These are phyloP conservation scores for Blyttiomyces sp. DNA, from an alignment of 371 early-diverging fungal species.

Conservation along the genomic window DNA sequence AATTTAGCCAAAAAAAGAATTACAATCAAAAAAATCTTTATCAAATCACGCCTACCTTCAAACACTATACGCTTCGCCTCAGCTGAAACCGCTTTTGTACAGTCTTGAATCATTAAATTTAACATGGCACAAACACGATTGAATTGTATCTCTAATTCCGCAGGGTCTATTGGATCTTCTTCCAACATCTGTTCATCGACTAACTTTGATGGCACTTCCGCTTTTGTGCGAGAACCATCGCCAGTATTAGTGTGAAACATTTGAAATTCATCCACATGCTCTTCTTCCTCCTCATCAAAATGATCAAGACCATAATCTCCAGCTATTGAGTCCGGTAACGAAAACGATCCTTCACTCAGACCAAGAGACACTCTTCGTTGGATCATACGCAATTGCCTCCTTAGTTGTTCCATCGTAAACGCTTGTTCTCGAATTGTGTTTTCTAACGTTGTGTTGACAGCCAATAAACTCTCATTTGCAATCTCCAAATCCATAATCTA, in stretches of 20 bases:
- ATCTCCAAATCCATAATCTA: slow-evolving; percentile 49
- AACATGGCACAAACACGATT: slow-evolving; percentile 28
- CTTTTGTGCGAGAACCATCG: neutral
- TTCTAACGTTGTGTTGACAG: slow-evolving; percentile 41
- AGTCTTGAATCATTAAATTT: slow-evolving; percentile 26
- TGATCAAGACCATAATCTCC: neutral
- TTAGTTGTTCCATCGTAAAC: slow-evolving; percentile 29
- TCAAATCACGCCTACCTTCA: no score
- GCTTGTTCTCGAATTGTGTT: slow-evolving; percentile 43
- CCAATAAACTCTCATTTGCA: slow-evolving; percentile 38
- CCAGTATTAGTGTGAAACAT: neutral
- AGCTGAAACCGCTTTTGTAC: slow-evolving; percentile 13
- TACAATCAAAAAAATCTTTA: no score
- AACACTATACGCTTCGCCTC: no score
- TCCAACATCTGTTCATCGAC: no score
- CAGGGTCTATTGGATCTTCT: slow-evolving; percentile 3
- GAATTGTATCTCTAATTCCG: slow-evolving; percentile 19
- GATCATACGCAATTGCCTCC: slow-evolving; percentile 13
- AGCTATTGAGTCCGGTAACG: neutral
- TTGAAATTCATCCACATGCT: neutral
- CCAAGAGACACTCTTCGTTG: neutral
- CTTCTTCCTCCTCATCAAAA: neutral
- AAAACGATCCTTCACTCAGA: neutral
- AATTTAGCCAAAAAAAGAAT: no score
- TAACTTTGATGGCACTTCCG: no score